Evolutionary conservation across 768 basidiomycete species (phyloP).

Genomic region (Pleurotus giganteus): DNA sequence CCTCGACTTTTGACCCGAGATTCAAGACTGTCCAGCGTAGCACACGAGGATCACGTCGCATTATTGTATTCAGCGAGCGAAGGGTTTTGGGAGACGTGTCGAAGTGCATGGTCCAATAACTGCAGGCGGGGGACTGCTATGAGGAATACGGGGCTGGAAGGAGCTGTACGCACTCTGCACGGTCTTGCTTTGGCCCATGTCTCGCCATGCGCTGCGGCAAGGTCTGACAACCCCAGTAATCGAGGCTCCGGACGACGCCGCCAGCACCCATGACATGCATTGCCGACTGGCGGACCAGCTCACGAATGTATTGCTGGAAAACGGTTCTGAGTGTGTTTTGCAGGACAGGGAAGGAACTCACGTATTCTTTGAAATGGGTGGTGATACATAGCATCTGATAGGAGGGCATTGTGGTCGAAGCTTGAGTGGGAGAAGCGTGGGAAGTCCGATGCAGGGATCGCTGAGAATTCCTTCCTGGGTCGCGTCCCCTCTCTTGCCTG

Average conservation of each 20-base stretch:
- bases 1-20: slow-evolving; percentile 69
- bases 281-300: slow-evolving; percentile 70
- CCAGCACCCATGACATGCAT: slow-evolving; percentile 70
- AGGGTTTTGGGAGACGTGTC: slow-evolving; percentile 79
- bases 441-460: background rate
- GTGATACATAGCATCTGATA: slow-evolving; percentile 88
- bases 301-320: slow-evolving; percentile 68
- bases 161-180: slow-evolving; percentile 70
- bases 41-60: slow-evolving; percentile 80
- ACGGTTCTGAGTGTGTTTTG: background rate
- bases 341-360: slow-evolving; percentile 30
- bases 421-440: background rate
- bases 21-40: slow-evolving; percentile 82
- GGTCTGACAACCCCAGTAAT: slow-evolving; percentile 70
- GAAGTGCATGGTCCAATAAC: slow-evolving; percentile 91
- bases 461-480: background rate
- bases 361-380: slow-evolving; percentile 72
- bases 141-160: background rate
- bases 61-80: slow-evolving; percentile 56
- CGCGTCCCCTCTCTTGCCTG: no score
- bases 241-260: slow-evolving; percentile 79
- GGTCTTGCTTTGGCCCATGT: slow-evolving; percentile 49
- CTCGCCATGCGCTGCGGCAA: slow-evolving; percentile 75
- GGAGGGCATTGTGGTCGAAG: slow-evolving; percentile 63
- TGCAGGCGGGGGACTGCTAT: slow-evolving; percentile 24